These are phyloP conservation scores for Ophiostoma sp. DNA, from an alignment of 2,329 filamentous ascomycete species.

Conservation along the genomic window DNA sequence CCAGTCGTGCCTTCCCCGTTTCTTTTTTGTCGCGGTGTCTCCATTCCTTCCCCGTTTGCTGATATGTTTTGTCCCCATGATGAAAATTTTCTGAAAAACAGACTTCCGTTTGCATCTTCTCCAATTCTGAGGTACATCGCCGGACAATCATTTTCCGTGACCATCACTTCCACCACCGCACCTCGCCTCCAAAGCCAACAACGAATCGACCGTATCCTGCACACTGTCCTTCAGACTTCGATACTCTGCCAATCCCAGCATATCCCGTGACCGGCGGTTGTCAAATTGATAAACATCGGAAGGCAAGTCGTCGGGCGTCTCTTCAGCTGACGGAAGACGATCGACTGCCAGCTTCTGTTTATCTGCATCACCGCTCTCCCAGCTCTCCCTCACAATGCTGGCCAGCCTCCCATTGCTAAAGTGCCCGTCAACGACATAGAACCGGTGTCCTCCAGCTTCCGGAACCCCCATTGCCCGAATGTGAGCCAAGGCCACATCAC, in stretches of 20 bases:
- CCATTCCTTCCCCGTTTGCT: slow-evolving; percentile 6
- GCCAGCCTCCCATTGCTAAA: slow-evolving; percentile 57
- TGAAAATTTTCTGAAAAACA: neutral
- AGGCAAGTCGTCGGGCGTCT: slow-evolving; percentile 44
- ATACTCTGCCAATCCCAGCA: slow-evolving; percentile 60
- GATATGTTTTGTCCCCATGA: slow-evolving; percentile 1
- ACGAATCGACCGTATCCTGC: slow-evolving; percentile 55
- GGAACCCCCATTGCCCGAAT: slow-evolving; percentile 47
- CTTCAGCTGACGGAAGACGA: slow-evolving; percentile 38
- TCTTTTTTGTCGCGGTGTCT: neutral
- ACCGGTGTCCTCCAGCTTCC: slow-evolving; percentile 61
- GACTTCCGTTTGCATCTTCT: neutral
- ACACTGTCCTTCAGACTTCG: slow-evolving; percentile 59
- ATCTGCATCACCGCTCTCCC: neutral
- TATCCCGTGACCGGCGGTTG: slow-evolving; percentile 53
- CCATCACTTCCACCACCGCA: neutral
- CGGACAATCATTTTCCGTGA: neutral
- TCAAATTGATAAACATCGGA: slow-evolving; percentile 56
- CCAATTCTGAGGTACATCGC: neutral
- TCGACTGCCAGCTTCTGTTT: neutral
- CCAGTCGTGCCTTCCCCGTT: neutral
- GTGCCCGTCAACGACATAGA: slow-evolving; percentile 61
- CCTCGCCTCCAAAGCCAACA: slow-evolving; percentile 32
- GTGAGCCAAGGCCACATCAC: slow-evolving; percentile 49
- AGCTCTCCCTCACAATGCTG: neutral